phyloP scores from a whole-genome alignment of 2,329 filamentous ascomycete species.

The Colletotrichum euphorbiae region DNA sequence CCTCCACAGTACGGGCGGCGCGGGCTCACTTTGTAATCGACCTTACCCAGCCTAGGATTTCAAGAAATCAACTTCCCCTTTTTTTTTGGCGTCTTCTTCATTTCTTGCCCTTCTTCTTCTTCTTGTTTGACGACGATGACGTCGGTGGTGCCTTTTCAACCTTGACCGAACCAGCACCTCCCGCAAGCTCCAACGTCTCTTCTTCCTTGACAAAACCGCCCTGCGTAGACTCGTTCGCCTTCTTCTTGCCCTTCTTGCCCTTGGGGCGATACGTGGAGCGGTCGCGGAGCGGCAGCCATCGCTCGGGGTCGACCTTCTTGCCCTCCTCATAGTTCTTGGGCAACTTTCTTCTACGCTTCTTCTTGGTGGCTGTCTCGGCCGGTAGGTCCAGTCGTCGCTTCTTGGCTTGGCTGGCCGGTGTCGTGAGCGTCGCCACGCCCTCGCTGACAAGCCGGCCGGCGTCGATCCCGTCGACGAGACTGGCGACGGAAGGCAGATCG shows the following conservation, averaged over 20 bases:
- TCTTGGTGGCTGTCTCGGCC: slow-evolving; percentile 45
- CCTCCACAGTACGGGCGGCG: too few species aligned
- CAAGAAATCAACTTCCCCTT: neutral
- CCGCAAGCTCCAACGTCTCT: slow-evolving; percentile 72
- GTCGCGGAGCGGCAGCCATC: slow-evolving; percentile 93
- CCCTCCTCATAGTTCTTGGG: slow-evolving; percentile 81
- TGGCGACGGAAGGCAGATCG: slow-evolving; percentile 70
- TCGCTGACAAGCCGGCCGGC: slow-evolving; percentile 71
- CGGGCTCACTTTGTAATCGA: neutral
- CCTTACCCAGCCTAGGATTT: neutral
- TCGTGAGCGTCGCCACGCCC: slow-evolving; percentile 68
- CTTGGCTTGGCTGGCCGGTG: slow-evolving; percentile 53
- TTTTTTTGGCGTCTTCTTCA: slow-evolving; percentile 43
- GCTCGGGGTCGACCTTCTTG: slow-evolving; percentile 87
- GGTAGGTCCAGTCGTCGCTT: slow-evolving; percentile 58
- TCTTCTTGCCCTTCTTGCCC: slow-evolving; percentile 91
- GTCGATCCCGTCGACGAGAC: slow-evolving; percentile 71
- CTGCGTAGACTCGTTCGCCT: slow-evolving; percentile 82
- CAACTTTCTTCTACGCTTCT: slow-evolving; percentile 71
- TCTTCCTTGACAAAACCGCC: slow-evolving; percentile 84
- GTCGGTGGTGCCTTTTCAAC: slow-evolving; percentile 68
- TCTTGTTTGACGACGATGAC: slow-evolving; percentile 53
- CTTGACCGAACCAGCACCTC: slow-evolving; percentile 71
- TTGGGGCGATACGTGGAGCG: slow-evolving; percentile 90
- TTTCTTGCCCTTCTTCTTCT: slow-evolving; percentile 68